Conservation (phyloP, 164 flowering plant genomes). For the Magnolia changhungtana region DNA sequence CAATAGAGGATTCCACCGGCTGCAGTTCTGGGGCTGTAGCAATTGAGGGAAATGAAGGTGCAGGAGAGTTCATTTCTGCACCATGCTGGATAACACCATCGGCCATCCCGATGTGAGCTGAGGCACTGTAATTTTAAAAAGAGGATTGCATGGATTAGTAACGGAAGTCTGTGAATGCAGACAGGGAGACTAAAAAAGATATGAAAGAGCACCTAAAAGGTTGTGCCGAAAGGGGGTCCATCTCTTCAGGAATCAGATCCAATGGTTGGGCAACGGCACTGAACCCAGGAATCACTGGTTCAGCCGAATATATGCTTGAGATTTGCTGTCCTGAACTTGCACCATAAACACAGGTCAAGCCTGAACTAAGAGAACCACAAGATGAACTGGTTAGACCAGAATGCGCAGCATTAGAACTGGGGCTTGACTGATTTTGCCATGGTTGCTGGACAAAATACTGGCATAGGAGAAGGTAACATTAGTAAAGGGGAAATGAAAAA, state of each 20-base stretch:
- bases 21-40: constrained; percentile 46
- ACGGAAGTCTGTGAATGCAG: neutral
- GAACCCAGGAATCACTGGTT: constrained; percentile 43
- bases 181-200: neutral
- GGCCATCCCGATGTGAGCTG: constrained; percentile 43
- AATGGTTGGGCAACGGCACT: constrained; percentile 35
- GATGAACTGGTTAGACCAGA: constrained; percentile 47
- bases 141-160: neutral
- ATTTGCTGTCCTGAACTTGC: constrained; percentile 51
- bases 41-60: constrained; percentile 41
- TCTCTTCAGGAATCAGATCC: constrained; percentile 61
- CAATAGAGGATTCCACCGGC: constrained; percentile 35
- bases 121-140: constrained; percentile 35
- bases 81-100: constrained; percentile 43
- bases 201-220: constrained; percentile 45
- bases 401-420: constrained; percentile 43
- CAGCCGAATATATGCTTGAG: constrained; percentile 42
- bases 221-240: constrained; percentile 42
- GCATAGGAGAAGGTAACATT: constrained; percentile 1
- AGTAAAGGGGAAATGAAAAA: neutral
- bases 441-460: constrained; percentile 93
- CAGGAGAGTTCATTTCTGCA: constrained; percentile 38
- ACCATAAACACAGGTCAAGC: constrained; percentile 44
- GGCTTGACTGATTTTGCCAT: constrained; percentile 74
- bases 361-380: constrained; percentile 36